phyloP scores from a whole-genome alignment of 2,329 filamentous ascomycete species.

The Lachnellula hyalina region DNA sequence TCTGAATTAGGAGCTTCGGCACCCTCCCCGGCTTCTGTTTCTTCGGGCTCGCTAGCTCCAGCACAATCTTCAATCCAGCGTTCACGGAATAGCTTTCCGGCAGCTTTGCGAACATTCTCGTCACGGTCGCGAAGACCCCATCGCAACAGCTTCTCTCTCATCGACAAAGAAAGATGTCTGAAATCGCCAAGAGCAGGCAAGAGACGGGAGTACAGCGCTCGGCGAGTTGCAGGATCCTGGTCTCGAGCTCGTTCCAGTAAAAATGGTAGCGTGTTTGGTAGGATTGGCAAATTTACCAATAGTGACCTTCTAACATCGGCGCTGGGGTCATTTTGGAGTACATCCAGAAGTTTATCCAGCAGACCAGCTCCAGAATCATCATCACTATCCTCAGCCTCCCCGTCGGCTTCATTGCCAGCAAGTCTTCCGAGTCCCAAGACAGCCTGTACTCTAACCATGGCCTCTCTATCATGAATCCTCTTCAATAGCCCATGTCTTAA shows the following conservation, averaged over 20 bases:
- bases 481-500: slow-evolving; percentile 75
- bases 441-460: slow-evolving; percentile 86
- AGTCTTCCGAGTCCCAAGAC: slow-evolving; percentile 84
- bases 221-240: slow-evolving; percentile 74
- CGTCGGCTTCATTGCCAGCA: slow-evolving; percentile 71
- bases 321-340: slow-evolving; percentile 89
- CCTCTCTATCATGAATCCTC: slow-evolving; percentile 88
- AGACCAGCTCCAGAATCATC: slow-evolving; percentile 65
- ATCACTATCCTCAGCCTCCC: slow-evolving; percentile 64
- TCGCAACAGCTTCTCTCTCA: slow-evolving; percentile 89
- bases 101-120: slow-evolving; percentile 87
- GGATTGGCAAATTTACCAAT: slow-evolving; percentile 83
- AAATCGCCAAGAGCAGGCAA: slow-evolving; percentile 90
- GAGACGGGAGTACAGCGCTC: slow-evolving; percentile 80
- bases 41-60: slow-evolving; percentile 54
- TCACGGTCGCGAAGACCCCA: slow-evolving; percentile 95
- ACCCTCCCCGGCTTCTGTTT: slow-evolving; percentile 38
- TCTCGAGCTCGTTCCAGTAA: slow-evolving; percentile 89
- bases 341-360: slow-evolving; percentile 76
- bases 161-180: slow-evolving; percentile 83
- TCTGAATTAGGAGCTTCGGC: slow-evolving; percentile 40
- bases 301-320: slow-evolving; percentile 88
- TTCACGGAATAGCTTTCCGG: slow-evolving; percentile 83
- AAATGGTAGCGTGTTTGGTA: slow-evolving; percentile 75
- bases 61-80: slow-evolving; percentile 98